Percentiles rank a stretch among this genome's conserved stretches.
These are phyloP conservation scores for Seminavis robusta DNA, from an alignment of 108 stramenopile species.

Conservation along the genomic window DNA sequence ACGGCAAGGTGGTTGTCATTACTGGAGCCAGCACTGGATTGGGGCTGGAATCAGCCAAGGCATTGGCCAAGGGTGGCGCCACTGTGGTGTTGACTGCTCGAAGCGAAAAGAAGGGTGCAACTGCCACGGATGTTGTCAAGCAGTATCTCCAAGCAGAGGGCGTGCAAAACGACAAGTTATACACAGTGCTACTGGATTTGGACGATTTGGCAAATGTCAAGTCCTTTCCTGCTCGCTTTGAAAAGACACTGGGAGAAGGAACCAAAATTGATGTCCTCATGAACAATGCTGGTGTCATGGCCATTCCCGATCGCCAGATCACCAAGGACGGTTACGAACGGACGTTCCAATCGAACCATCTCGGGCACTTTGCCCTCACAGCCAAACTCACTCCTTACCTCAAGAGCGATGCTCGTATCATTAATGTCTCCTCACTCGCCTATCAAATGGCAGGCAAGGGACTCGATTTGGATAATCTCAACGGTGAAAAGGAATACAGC, in stretches of 20 bases:
- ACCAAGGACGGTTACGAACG: slow-evolving; percentile 83
- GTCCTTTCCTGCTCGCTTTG: slow-evolving; percentile 48
- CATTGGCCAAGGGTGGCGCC: slow-evolving; percentile 71
- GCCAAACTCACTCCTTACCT: slow-evolving; percentile 54
- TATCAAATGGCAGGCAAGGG: slow-evolving; percentile 42
- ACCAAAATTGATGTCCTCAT: slow-evolving; percentile 57
- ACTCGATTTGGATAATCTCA: slow-evolving; percentile 58
- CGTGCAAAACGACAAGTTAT: slow-evolving; percentile 33
- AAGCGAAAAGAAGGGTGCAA: slow-evolving; percentile 42
- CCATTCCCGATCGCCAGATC: slow-evolving; percentile 56
- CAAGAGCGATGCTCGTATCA: slow-evolving; percentile 39
- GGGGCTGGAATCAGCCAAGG: slow-evolving; percentile 78
- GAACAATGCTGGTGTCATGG: slow-evolving; percentile 93
- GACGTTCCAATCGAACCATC: slow-evolving; percentile 80
- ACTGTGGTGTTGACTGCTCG: slow-evolving; percentile 74
- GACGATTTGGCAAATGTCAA: slow-evolving; percentile 59
- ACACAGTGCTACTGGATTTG: slow-evolving; percentile 50
- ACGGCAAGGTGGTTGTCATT: slow-evolving; percentile 55
- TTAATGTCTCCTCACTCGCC: slow-evolving; percentile 71
- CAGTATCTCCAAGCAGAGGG: slow-evolving; percentile 35
- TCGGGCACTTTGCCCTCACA: slow-evolving; percentile 84
- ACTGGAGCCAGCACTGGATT: slow-evolving; percentile 80
- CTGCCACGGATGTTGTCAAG: slow-evolving; percentile 45
- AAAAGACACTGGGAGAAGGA: slow-evolving; percentile 17
- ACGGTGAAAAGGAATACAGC: slow-evolving; percentile 60